Base-by-base conservation (phyloP, 176 grass and related monocot species). In the Oryza nivara region DNA sequence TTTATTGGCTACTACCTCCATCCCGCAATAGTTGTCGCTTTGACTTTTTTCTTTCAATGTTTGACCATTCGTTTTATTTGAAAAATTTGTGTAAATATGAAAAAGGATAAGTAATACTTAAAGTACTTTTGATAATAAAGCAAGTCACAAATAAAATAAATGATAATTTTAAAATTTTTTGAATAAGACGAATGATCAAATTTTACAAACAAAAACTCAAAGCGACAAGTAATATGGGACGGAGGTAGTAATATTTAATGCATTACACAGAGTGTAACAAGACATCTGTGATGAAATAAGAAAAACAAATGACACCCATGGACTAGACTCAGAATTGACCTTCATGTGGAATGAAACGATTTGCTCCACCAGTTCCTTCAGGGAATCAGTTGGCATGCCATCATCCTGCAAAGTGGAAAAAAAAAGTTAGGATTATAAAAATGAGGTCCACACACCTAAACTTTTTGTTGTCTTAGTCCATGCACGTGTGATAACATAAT, bases 271-370 rank as follows among this genome's bases (percentile, higher is more conserved):
- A 61, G 11, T 5, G 5, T 82, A 73, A 30, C 36, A 35, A 35
- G 30, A 65, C 12, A 20, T 80, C 13, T 49, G 49, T 68, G 64
- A 73, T 82, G 23, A 64, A 64, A 36, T 64, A 46, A 20, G 28
- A 17, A 61, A 61, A 73, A 73, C 51, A 83, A 73, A 71, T 22
- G 38, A 3, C 68, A 75, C 4, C 48, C 22, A 32, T 41, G 25
- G 7, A 67, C 22, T 75, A 19, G 35, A 47, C 71, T 70, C 10
- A 15, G 46, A 68, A 28, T 16, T 51, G 77, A 91, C 92, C 89
- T 92, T 94, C 92, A 92, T 94, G 84, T 94, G 92, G 54, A 94
- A 94, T 44, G 87, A 87, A 77, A 92, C 77, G 73, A 94, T 94
- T 88, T 94, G 87, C 68, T 92, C 84, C 56, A 92, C 89, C 41